Evolutionary conservation across 2,329 filamentous ascomycete species (phyloP).

Genomic region (Sclerotiophoma versabilis): DNA sequence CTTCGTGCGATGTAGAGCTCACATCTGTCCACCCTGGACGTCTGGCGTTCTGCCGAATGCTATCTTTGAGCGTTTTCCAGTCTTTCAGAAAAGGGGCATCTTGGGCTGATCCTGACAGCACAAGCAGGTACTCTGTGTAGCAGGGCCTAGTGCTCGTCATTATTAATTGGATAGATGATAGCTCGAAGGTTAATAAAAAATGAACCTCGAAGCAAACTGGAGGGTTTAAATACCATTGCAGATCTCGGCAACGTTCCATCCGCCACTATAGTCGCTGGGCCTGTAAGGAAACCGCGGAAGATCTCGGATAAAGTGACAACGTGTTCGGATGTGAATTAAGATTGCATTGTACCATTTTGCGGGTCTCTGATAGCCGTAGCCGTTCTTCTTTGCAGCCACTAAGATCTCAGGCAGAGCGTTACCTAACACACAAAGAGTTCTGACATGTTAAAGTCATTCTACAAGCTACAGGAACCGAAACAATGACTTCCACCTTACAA

Average conservation of each 20-base stretch:
- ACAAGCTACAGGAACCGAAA: not conserved
- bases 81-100: no score
- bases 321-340: not conserved
- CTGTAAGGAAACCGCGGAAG: no score
- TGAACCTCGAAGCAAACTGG: not conserved
- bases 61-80: no score
- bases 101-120: no score
- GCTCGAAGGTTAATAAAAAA: not conserved
- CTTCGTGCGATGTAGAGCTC: no score
- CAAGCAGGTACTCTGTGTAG: no score
- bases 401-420: not conserved
- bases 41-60: no score
- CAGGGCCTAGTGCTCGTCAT: no score
- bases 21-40: no score
- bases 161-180: not conserved
- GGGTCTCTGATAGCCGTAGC: not conserved
- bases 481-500: not conserved
- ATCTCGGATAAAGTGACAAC: not conserved
- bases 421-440: not conserved
- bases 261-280: no score
- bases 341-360: not conserved
- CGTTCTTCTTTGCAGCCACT: not conserved
- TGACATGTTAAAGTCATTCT: not conserved
- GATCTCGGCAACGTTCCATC: not conserved
- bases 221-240: not conserved